Conservation (phyloP, 1,139 yeast genomes). For the Wickerhamomyces sp. region DNA sequence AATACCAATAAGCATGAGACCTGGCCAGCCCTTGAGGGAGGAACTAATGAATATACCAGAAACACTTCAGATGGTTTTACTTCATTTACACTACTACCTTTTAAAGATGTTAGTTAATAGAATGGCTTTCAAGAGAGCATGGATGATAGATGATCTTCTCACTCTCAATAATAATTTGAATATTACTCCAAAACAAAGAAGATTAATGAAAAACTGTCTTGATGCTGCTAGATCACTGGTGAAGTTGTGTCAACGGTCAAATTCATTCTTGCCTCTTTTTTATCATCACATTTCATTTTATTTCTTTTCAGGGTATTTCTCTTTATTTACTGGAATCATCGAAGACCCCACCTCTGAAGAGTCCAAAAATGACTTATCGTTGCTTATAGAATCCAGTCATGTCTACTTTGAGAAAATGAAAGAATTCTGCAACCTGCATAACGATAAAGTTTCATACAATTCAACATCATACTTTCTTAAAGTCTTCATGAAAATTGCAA, state of each 20-base stretch:
- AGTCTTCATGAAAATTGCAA: constrained; percentile 16
- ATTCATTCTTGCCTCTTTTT: constrained; percentile 6
- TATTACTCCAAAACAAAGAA: constrained; percentile 14
- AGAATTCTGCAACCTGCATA: not conserved
- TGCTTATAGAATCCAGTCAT: constrained; percentile 7
- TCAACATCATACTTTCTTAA: constrained; percentile 12
- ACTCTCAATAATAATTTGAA: constrained; percentile 5
- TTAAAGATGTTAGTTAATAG: constrained; percentile 19
- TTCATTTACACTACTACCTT: constrained; percentile 18
- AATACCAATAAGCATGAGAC: constrained; percentile 26
- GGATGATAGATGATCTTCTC: constrained; percentile 17
- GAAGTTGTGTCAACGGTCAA: constrained; percentile 6
- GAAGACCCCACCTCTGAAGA: constrained; percentile 16
- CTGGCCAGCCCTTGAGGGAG: constrained; percentile 13
- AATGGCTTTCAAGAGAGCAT: constrained; percentile 23
- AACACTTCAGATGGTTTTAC: constrained; percentile 8
- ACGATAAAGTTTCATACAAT: constrained; percentile 8
- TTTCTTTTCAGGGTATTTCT: constrained; percentile 21
- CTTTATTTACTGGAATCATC: constrained; percentile 18
- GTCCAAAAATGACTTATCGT: constrained; percentile 12
- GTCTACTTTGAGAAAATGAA: constrained; percentile 5
- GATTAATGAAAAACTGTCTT: constrained; percentile 17
- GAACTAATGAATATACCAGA: not conserved
- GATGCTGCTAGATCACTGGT: constrained; percentile 18
- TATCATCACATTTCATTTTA: constrained; percentile 13